Evolutionary conservation across 2,329 filamentous ascomycete genomes (phyloP), one percentile per base, ranked within the genome.

Genomic region (Pochonia chlamydosporia): DNA sequence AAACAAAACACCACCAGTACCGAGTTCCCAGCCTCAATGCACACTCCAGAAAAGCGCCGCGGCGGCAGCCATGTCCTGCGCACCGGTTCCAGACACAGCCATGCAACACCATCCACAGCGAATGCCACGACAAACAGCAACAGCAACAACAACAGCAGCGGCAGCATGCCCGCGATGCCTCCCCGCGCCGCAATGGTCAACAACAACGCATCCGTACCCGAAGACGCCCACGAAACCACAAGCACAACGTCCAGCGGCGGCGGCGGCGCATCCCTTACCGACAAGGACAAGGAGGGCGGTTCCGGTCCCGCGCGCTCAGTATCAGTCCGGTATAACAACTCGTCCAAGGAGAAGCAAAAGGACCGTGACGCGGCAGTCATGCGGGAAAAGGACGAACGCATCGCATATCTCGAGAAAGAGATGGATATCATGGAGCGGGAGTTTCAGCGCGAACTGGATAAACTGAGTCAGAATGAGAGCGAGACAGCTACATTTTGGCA

Each of bases 401-500:
- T 83, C 51, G 66, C 70, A 7, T 62, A 68, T 37, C 71, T 82
- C 37, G 70, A 79, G 59, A 68, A 65, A 41, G 78, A 81, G 57
- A 67, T 82, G 47, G 62, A 58, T 13, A 60, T 70, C 26, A 76
- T 79, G 71, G 73, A 79, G 58, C 59, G 59, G 47, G 76, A 79
- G 57, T 81, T 82, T 58, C 63, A 67, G 45, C 69, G 68, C 30
- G 71, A 79, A 57, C 68, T 82, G 16, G 75, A 78, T 57, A 68
- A 67, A 53, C 68, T 81, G 16, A 73, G 70, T 56, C 67, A 71
- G 59, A 70, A 71, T 58, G 78, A 82, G 65, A 73, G 70, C 62
- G 76, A 81, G 60, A 74, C 71, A 43, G 69, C 76, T 3, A 69
- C 70, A 13, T 79, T 76, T 58, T 82, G 79, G 77, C 78, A 82